Base-by-base conservation (phyloP, 1,284 basidiomycete genomes). In the Cerioporus squamosus region DNA sequence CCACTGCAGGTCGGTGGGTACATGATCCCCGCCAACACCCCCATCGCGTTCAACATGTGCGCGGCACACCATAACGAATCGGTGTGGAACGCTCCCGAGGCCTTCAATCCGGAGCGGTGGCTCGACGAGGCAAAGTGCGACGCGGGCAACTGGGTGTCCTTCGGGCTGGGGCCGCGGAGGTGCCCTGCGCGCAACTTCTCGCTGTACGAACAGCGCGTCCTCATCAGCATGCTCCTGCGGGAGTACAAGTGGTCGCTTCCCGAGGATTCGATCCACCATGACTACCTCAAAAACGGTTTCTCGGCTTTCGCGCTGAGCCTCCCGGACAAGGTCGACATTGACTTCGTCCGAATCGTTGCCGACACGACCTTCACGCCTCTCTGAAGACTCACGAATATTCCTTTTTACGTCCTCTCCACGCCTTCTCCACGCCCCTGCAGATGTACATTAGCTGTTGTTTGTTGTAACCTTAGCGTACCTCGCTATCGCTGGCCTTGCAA, bases 121-220 rank as follows among this genome's bases (percentile, higher is more conserved):
- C 53, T 70, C 43, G 48, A 53, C 24, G 52, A 55, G 10, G 39
- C 15, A 5, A 44, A 52, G 33, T 33, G 18, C 24, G 46, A 60
- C 20, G 14, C 40, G 26, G 43, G n/a, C 18, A 51, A 54, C 44
- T 62, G 60, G 63, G 53, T 63, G 8, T 61, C 63, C 24, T 65
- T 69, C 49, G 65, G 61, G 17, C 44, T 56, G 1, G 59, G 72
- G 9, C 66, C 66, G 5, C 62, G 72, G 10, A 67, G 68, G 54
- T 74, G 72, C 55, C 71, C 71, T 8, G 70, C 72, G 8, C 51
- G 66, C 26, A 70, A 71, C 58, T 74, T 75, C 60, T 72, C 72
- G 22, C 56, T 72, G 45, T 70, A 70, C 64, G 73, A 75, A 63
- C 68, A 69, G 55, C 67, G 70, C n/a, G 68, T 64, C 6, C 55